Base-by-base conservation (phyloP, 1,284 basidiomycete species). In the Marasmius tenuissimus region DNA sequence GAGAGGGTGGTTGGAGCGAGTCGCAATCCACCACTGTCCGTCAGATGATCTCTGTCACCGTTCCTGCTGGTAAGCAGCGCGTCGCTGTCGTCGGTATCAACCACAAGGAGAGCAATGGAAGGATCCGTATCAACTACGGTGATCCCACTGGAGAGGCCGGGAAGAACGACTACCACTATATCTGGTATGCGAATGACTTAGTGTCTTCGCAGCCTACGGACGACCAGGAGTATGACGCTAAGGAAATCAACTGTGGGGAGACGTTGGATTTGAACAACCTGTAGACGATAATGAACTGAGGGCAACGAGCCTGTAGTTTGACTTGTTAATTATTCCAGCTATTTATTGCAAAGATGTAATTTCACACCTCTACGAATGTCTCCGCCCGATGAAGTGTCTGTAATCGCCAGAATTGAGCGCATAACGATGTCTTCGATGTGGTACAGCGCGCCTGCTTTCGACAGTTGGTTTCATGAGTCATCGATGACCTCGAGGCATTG, bases 231-330 rank as follows among this genome's bases (percentile, higher is more conserved):
- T n/a, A n/a, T n/a, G n/a, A n/a, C n/a, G n/a, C n/a, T 4, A 22
- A 18, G 40, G 54, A 42, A 14, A 56, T 56, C 54, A 56, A 56
- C 38, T 56, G 54, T 16, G 54, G 54, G 14, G 54, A 56, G 54
- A 16, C 18, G 38, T 39, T 56, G 7, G 40, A 56, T 20, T 53
- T 37, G 7, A 53, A 27, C 22, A 33, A 37, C 11, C n/a, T 53
- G 47, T 48, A n/a, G 27, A n/a, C n/a, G n/a, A n/a, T n/a, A n/a
- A n/a, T n/a, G n/a, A n/a, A n/a, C n/a, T n/a, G n/a, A n/a, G n/a
- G n/a, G n/a, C n/a, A n/a, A n/a, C n/a, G n/a, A n/a, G n/a, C n/a
- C n/a, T n/a, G n/a, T n/a, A n/a, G n/a, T n/a, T n/a, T n/a, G n/a
- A n/a, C n/a, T n/a, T n/a, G n/a, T n/a, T n/a, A n/a, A n/a, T n/a